Evolutionary conservation across 352 stramenopile genomes (phyloP).

Genomic region (Globisporangium spinosum): DNA sequence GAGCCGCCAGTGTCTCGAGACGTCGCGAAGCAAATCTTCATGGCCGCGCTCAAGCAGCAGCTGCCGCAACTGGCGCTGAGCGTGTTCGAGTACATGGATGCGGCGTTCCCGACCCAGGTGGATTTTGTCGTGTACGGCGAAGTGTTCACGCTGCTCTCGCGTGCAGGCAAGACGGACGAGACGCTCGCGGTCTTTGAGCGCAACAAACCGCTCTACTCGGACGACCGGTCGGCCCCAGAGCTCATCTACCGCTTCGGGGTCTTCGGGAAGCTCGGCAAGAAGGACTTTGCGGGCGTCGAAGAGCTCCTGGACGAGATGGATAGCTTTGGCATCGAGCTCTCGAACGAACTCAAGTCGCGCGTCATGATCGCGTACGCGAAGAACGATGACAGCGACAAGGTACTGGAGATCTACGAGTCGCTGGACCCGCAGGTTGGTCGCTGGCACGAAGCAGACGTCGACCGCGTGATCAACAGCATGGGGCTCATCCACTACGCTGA

Average conservation of each 20-base stretch:
- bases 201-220: slow-evolving; percentile 24
- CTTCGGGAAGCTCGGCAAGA: slow-evolving; percentile 33
- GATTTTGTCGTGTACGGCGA: slow-evolving; percentile 42
- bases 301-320: slow-evolving; percentile 39
- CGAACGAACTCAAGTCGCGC: slow-evolving; percentile 41
- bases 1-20: slow-evolving; percentile 12
- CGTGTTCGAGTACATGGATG: slow-evolving; percentile 41
- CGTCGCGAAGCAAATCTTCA: slow-evolving; percentile 32
- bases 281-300: slow-evolving; percentile 30
- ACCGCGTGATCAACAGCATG: slow-evolving; percentile 50
- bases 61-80: slow-evolving; percentile 29
- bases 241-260: slow-evolving; percentile 63
- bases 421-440: slow-evolving; percentile 27
- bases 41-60: slow-evolving; percentile 23
- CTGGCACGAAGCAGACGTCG: slow-evolving; percentile 45
- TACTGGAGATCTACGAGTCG: slow-evolving; percentile 31
- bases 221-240: slow-evolving; percentile 29
- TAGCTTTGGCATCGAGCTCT: slow-evolving; percentile 21
- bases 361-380: slow-evolving; percentile 43
- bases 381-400: slow-evolving; percentile 26
- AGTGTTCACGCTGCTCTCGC: slow-evolving; percentile 35
- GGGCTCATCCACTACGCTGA: slow-evolving; percentile 33
- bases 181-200: slow-evolving; percentile 34
- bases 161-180: slow-evolving; percentile 17
- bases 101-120: slow-evolving; percentile 25